These are phyloP conservation scores for Chlamydomonas asymmetrica DNA, from an alignment of 139 green algal species.

Conservation along the genomic window DNA sequence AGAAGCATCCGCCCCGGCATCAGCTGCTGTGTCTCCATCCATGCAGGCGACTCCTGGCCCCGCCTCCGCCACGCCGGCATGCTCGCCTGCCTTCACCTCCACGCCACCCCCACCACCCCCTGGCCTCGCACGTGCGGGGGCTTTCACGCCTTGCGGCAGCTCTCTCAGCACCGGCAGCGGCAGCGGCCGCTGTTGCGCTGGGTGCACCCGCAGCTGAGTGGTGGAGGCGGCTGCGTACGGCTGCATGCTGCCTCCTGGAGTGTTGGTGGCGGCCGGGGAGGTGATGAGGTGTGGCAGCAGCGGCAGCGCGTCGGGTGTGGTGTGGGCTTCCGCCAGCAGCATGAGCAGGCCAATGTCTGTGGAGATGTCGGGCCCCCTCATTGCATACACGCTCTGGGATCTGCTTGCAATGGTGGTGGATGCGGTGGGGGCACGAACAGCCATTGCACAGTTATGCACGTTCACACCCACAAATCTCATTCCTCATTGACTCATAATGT, in stretches of 20 bases:
- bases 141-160: background rate
- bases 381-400: conserved; percentile 40
- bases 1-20: too few relatives aligned
- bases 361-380: conserved; percentile 65
- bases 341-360: conserved; percentile 64
- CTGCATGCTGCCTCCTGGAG: background rate
- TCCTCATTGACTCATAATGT: too few relatives aligned
- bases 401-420: background rate
- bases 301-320: background rate
- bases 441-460: too few relatives aligned
- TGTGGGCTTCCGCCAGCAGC: conserved; percentile 19
- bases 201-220: background rate
- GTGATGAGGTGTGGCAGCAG: conserved; percentile 27
- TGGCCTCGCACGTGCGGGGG: too few relatives aligned
- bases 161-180: background rate
- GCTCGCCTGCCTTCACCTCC: too few relatives aligned
- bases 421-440: too few relatives aligned
- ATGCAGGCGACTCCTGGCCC: too few relatives aligned
- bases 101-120: too few relatives aligned
- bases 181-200: background rate
- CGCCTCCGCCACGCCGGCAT: too few relatives aligned
- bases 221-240: background rate
- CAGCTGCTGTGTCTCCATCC: too few relatives aligned
- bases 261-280: background rate
- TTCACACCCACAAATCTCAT: too few relatives aligned